Evolutionary conservation across 2,329 filamentous ascomycete genomes (phyloP).

Genomic region (Septoria petroselini): DNA sequence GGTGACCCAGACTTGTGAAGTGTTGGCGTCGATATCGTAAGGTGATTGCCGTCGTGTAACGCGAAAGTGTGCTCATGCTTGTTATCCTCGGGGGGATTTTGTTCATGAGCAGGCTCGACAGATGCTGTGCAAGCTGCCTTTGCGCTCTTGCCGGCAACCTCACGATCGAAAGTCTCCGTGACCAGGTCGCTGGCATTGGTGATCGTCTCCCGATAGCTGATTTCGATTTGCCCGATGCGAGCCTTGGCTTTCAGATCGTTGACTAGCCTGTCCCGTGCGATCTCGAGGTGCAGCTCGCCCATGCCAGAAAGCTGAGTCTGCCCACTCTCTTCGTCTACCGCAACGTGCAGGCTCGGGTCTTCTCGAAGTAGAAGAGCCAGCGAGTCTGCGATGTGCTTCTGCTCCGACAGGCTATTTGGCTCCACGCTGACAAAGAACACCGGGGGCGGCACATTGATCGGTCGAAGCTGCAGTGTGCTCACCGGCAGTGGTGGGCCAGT

Average conservation of each 20-base stretch:
- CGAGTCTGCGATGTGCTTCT: conserved; percentile 73
- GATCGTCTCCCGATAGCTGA: conserved; percentile 87
- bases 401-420: conserved; percentile 70
- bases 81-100: conserved; percentile 15
- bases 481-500: conserved; percentile 65
- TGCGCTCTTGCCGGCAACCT: conserved; percentile 74
- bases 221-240: conserved; percentile 84
- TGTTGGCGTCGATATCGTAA: conserved; percentile 55
- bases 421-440: conserved; percentile 97
- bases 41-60: conserved; percentile 66
- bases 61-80: conserved; percentile 41
- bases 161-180: conserved; percentile 68
- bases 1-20: conserved; percentile 45
- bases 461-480: conserved; percentile 74
- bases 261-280: conserved; percentile 81
- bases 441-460: conserved; percentile 84
- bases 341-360: conserved; percentile 86
- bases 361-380: conserved; percentile 78
- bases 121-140: conserved; percentile 71
- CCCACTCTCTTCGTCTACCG: conserved; percentile 81
- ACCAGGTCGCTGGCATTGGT: conserved; percentile 56
- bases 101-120: conserved; percentile 47
- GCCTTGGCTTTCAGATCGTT: conserved; percentile 85
- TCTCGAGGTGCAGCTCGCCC: conserved; percentile 93
- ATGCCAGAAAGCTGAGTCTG: conserved; percentile 93